Evolutionary conservation across 1,139 yeast genomes (phyloP), one percentile per base, ranked within the genome.

Genomic region (Yamadazyma conglobata): DNA sequence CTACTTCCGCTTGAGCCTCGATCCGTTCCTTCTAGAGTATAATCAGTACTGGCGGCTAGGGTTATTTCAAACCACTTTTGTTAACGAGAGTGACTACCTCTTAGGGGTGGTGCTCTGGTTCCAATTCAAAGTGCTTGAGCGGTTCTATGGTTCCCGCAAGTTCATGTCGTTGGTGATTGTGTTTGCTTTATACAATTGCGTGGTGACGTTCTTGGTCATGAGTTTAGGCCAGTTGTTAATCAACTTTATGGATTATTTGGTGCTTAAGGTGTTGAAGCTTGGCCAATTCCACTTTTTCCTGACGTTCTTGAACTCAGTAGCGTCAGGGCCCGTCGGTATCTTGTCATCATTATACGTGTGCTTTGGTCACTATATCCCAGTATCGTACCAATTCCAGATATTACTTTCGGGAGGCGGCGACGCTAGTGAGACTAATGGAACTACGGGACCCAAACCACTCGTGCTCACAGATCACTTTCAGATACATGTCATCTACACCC

Each of bases 31-130:
- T 11, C 46, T 66, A 9, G 64, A 69, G 34, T 82, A 84, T 65
- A 46, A 56, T 28, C 93, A 84, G 46, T 79, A 73, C 54, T 83
- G 91, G 88, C 59, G 93, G 28, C 44, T 81, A 10, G 30, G 69
- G 4, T 54, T 76, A 3, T 73, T 67, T 48, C 91, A 79, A 48
- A 32, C 73, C 15, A 60, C 76, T 4, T 82, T 73, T 37, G 60
- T 72, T 27, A 81, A 79, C 46, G 88, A 82, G 51, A 73, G 85
- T 2, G 87, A 82, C 47, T 79, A 74, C 31, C 48, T 82, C 12
- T 42, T 82, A 13, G 60, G 69, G 1, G 54, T 69, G 5, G 48
- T 79, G 10, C 48, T 81, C 20, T 56, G 80, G 47, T 80, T 80
- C 47, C 71, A 78, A 33, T 66, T 71, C 47, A 75, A 86, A 40